A percentile compares a stretch with the other conserved stretches of the same genome.
Evolutionary conservation across 345 rosid genomes (phyloP).

Genomic region (Stellera chamaejasme): DNA sequence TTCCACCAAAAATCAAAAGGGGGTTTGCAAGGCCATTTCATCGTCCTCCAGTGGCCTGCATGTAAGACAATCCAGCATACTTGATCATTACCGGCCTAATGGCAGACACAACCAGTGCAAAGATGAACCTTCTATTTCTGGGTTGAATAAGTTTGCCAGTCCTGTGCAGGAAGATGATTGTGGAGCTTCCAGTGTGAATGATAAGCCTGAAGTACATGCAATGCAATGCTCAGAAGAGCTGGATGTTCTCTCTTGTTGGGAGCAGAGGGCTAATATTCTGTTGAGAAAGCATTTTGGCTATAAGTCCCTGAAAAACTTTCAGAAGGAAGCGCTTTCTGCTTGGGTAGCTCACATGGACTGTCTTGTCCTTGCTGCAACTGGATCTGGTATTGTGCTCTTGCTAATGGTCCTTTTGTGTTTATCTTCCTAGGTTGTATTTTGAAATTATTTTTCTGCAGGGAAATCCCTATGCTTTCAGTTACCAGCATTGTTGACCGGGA

Average conservation of each 20-base stretch:
- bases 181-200: conserved; percentile 1
- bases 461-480: conserved; percentile 89
- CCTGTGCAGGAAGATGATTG: conserved; percentile 13
- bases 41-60: conserved; percentile 18
- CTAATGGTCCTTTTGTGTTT: not conserved
- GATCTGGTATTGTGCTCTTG: conserved; percentile 50
- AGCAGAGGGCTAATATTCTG: conserved; percentile 34
- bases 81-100: conserved; percentile 46
- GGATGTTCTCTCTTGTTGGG: conserved; percentile 45
- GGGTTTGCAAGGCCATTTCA: conserved; percentile 23
- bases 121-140: conserved; percentile 13
- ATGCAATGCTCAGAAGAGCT: conserved; percentile 23
- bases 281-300: conserved; percentile 54
- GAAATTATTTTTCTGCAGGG: conserved; percentile 36
- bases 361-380: conserved; percentile 89
- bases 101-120: conserved; percentile 23
- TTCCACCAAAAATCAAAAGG: conserved; percentile 18
- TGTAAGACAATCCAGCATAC: conserved; percentile 44
- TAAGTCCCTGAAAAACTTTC: conserved; percentile 57
- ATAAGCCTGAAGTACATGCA: conserved; percentile 15
- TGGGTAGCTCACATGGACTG: conserved; percentile 68
- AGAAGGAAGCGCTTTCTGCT: conserved; percentile 69
- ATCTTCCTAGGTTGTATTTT: conserved; percentile 1
- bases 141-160: conserved; percentile 18
- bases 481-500: conserved; percentile 75